Percentiles rank a stretch among this genome's conserved stretches.
These are phyloP conservation scores for Lizonia empirigonia DNA, from an alignment of 2,329 filamentous ascomycete genomes.

Conservation along the genomic window DNA sequence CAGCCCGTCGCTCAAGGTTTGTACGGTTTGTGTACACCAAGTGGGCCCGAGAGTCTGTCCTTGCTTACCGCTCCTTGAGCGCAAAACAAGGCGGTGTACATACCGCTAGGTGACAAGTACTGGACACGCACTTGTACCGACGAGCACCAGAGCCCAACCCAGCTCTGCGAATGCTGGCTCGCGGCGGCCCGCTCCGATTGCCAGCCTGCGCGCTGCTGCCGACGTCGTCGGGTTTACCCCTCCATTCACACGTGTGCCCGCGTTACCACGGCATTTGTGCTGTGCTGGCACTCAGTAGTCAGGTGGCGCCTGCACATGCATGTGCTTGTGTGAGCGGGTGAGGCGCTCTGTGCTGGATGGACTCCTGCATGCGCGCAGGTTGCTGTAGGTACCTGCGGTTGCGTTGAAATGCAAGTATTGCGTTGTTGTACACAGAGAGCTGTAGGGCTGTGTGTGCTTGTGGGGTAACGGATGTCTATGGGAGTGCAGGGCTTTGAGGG, in stretches of 20 bases:
- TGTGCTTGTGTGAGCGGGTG: constrained; percentile 2
- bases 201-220: neutral
- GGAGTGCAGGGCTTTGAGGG: neutral
- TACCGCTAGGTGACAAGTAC: no score
- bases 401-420: neutral
- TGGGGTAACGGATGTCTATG: neutral
- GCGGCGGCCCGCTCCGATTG: neutral
- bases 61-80: constrained; percentile 16
- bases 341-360: constrained; percentile 5
- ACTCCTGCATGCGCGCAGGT: neutral
- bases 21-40: constrained; percentile 8
- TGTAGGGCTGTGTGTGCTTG: neutral
- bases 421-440: neutral
- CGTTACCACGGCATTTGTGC: constrained; percentile 3
- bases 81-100: constrained; percentile 7
- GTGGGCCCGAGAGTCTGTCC: constrained; percentile 3
- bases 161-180: no score
- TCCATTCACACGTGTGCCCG: neutral
- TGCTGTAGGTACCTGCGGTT: constrained; percentile 12
- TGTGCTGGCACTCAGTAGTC: constrained; percentile 3
- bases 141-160: constrained; percentile 1
- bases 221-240: constrained; percentile 4
- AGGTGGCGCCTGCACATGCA: constrained; percentile 13
- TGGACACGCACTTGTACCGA: no score
- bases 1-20: no score